phyloP scores from a whole-genome alignment of 805 yeast species.

The Candida coleopterorum region DNA sequence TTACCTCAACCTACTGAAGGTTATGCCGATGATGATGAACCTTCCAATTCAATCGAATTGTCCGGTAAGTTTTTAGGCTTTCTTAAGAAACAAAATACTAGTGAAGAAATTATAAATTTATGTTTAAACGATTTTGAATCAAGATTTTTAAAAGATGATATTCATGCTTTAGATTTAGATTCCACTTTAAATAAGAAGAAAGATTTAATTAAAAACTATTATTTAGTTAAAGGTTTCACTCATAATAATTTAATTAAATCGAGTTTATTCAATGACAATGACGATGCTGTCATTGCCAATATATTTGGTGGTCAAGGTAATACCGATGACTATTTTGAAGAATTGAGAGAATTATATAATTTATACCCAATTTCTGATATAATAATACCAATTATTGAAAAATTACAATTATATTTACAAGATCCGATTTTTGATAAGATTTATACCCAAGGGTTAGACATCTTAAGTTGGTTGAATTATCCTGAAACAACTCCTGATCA shows the following conservation, averaged over 20 bases:
- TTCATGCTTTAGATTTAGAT: constrained; percentile 78
- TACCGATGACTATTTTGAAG: constrained; percentile 96
- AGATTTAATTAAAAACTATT: constrained; percentile 73
- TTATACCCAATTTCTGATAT: constrained; percentile 74
- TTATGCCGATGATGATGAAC: constrained; percentile 82
- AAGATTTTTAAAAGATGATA: constrained; percentile 66
- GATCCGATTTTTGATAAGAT: constrained; percentile 79
- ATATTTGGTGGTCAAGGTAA: constrained; percentile 99
- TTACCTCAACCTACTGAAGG: constrained; percentile 82
- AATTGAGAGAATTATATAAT: constrained; percentile 78
- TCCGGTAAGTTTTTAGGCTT: constrained; percentile 80
- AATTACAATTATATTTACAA: constrained; percentile 62
- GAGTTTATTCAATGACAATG: constrained; percentile 61
- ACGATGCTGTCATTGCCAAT: constrained; percentile 65
- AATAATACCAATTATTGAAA: constrained; percentile 62
- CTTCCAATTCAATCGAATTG: constrained; percentile 79
- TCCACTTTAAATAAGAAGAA: constrained; percentile 71
- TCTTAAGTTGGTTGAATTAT: constrained; percentile 79
- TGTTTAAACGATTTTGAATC: constrained; percentile 81
- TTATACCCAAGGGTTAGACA: constrained; percentile 89
- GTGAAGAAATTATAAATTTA: constrained; percentile 63
- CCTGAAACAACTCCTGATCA: constrained; percentile 86
- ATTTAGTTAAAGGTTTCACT: constrained; percentile 33
- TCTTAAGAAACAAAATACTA: constrained; percentile 48
- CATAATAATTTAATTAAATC: constrained; percentile 20